A percentile compares a stretch with the other conserved stretches of the same genome.
phyloP scores from a whole-genome alignment of 2,329 filamentous ascomycete genomes.

The Fusarium brevicatenulatum region DNA sequence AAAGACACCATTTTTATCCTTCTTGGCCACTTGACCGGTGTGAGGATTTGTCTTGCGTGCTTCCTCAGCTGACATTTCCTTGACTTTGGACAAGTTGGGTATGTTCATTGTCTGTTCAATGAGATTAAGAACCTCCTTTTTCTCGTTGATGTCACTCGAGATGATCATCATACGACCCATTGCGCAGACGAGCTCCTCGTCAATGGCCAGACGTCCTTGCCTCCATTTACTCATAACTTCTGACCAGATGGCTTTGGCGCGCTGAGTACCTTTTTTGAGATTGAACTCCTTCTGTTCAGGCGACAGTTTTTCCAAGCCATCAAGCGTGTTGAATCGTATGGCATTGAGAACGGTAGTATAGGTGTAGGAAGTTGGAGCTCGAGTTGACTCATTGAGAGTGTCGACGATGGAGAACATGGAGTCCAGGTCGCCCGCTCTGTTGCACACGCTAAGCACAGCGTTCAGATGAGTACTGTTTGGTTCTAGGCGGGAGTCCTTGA shows the following conservation, averaged over 20 bases:
- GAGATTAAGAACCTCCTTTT: slow-evolving; percentile 77
- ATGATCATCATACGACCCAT: slow-evolving; percentile 84
- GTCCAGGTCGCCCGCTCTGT: slow-evolving; percentile 78
- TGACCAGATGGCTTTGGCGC: slow-evolving; percentile 81
- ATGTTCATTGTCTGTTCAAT: slow-evolving; percentile 86
- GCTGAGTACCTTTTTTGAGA: slow-evolving; percentile 63
- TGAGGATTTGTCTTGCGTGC: slow-evolving; percentile 8
- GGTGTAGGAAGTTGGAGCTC: slow-evolving; percentile 74
- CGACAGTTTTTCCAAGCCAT: slow-evolving; percentile 41
- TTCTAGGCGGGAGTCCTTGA: slow-evolving; percentile 68
- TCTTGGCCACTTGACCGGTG: slow-evolving; percentile 7
- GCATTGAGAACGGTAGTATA: slow-evolving; percentile 87
- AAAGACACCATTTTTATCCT: slow-evolving; percentile 43
- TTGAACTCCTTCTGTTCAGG: slow-evolving; percentile 48
- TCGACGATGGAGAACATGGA: slow-evolving; percentile 80
- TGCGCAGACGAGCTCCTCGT: slow-evolving; percentile 80
- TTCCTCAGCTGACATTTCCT: slow-evolving; percentile 10
- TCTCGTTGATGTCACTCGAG: slow-evolving; percentile 67
- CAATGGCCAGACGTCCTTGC: slow-evolving; percentile 74
- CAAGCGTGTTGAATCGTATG: slow-evolving; percentile 59
- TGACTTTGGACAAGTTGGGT: slow-evolving; percentile 60
- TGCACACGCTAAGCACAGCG: slow-evolving; percentile 85
- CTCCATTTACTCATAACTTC: slow-evolving; percentile 83
- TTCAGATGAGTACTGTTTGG: slow-evolving; percentile 88
- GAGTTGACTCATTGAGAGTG: slow-evolving; percentile 72